A percentile compares a stretch with the other conserved stretches of the same genome.
These are phyloP conservation scores for Exophiala sp. DNA, from an alignment of 2,329 filamentous ascomycete species.

Conservation along the genomic window DNA sequence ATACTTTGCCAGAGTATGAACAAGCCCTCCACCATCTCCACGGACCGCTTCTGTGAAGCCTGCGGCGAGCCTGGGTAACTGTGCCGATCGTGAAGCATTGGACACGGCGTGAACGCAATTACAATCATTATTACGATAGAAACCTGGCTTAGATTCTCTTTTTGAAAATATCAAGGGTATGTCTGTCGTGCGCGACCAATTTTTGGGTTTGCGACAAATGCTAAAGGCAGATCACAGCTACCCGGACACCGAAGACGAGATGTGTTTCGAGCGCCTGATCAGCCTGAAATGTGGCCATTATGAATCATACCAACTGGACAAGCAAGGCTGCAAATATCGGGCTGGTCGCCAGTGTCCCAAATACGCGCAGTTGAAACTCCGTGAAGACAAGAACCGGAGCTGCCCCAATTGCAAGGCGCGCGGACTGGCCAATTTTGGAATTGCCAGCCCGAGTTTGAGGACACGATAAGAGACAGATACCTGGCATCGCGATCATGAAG, in stretches of 20 bases:
- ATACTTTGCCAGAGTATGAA: constrained; percentile 29
- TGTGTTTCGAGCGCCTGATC: constrained; percentile 29
- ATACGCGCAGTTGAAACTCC: constrained; percentile 26
- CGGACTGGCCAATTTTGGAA: constrained; percentile 23
- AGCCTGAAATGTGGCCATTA: constrained; percentile 27
- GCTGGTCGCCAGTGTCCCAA: constrained; percentile 24
- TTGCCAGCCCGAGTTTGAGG: constrained; percentile 27
- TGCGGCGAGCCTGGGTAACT: constrained; percentile 31
- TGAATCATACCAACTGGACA: constrained; percentile 28
- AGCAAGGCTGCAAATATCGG: constrained; percentile 24
- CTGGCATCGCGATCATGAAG: not conserved
- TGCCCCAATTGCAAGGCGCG: constrained; percentile 27
- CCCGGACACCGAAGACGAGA: constrained; percentile 12
- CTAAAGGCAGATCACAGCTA: not conserved
- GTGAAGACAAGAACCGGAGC: constrained; percentile 27
- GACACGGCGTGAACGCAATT: constrained; percentile 4
- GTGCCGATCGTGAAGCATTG: constrained; percentile 17
- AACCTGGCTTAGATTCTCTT: constrained; percentile 2
- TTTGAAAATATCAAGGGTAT: not conserved
- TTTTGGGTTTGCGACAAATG: not conserved
- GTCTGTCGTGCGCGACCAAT: not conserved
- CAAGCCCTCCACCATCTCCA: constrained; percentile 28
- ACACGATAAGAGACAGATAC: constrained; percentile 1
- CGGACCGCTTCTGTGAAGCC: constrained; percentile 30
- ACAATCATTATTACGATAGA: constrained; percentile 1